Evolutionary conservation across 176 grass and related monocot species (phyloP).

Genomic region (Oryza glumipatula): DNA sequence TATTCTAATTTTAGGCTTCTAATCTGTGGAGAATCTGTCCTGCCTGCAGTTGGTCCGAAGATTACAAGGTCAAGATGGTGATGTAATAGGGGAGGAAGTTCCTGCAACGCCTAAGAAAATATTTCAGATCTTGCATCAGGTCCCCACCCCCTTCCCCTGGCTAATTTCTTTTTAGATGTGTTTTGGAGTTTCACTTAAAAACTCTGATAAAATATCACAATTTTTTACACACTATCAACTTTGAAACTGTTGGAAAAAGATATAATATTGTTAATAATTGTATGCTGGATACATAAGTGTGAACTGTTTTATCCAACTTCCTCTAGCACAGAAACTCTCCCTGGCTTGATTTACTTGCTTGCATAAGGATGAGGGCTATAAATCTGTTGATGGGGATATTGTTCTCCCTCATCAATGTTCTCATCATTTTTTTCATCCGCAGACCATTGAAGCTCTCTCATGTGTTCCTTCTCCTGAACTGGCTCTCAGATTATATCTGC

Average conservation of each 20-base stretch:
- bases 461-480: slow-evolving; percentile 77
- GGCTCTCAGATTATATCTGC: slow-evolving; percentile 73
- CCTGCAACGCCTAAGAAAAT: slow-evolving; percentile 96
- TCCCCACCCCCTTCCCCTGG: slow-evolving; percentile 36
- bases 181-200: slow-evolving; percentile 9
- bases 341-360: not conserved
- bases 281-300: slow-evolving; percentile 2
- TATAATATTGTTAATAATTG: not conserved
- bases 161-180: slow-evolving; percentile 26
- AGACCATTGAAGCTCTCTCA: slow-evolving; percentile 75
- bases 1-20: slow-evolving; percentile 23
- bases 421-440: slow-evolving; percentile 28
- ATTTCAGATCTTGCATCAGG: slow-evolving; percentile 98
- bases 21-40: slow-evolving; percentile 28
- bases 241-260: slow-evolving; percentile 23
- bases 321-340: not conserved
- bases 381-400: slow-evolving; percentile 16
- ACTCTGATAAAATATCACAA: not conserved
- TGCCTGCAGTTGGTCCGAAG: slow-evolving; percentile 86
- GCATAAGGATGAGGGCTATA: not conserved
- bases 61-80: slow-evolving; percentile 95
- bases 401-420: slow-evolving; percentile 10
- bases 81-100: slow-evolving; percentile 84
- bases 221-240: not conserved
- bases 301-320: not conserved